Base-by-base conservation (phyloP, 331 rosid species). In the Cydonia oblonga region DNA sequence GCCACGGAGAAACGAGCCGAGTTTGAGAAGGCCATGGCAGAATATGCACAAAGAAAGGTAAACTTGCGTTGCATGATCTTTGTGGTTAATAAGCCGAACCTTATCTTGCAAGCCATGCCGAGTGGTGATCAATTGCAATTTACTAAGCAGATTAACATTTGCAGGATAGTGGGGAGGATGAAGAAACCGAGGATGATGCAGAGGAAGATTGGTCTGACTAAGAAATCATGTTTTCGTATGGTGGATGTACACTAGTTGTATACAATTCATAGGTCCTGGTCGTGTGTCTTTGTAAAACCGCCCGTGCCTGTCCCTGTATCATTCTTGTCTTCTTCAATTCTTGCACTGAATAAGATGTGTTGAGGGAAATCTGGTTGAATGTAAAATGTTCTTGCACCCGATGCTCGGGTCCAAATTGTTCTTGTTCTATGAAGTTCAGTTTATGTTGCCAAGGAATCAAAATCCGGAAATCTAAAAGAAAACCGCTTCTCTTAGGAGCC, bases 1-100 rank as follows among this genome's bases (percentile, higher is more conserved):
- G 98, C 98, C 29, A 93, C 91, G 0, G 89, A 81, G 68, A 93
- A 93, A 75, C 90, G 98, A 49, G 97, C 96, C 9, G 97, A 86
- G 80, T 93, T 91, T 80, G 98, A 89, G 22, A 84, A 69, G 18
- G 96, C 96, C 76, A 85, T 73, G 84, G 70, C 87, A 61, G 97
- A 91, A 66, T 91, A 81, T 78, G 84, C 76, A 73, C 85, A 79
- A 83, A 89, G 77, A 83, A 91, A 80, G 89, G 98, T 93, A 81
- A 69, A 66, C 38, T 70, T 57, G 66, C 75, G 6, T 26, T 35
- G n/a, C 75, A 42, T 76, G 25, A 57, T 40, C 58, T 25, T 59
- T 38, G 56, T 59, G 58, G 28, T 60, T 24, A 23, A 71, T 71
- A 25, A 18, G 42, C 44, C 11, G 59, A 19, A 25, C 64, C 20